Conservation (phyloP, 139 green algal genomes). For the Picocystis salinarum region DNA sequence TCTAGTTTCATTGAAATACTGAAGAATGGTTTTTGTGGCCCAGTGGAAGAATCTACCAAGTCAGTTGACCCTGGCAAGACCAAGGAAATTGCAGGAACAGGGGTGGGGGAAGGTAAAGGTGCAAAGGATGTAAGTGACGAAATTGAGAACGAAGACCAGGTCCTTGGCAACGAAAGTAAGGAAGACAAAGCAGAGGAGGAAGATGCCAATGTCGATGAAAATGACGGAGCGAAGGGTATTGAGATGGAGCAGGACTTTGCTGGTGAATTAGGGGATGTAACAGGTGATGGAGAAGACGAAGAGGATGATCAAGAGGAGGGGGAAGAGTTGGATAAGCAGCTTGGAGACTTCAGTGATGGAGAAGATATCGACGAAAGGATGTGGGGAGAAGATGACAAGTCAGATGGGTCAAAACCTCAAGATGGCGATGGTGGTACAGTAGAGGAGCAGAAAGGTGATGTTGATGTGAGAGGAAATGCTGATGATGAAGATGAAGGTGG, state of each 20-base stretch:
- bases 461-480: slow-evolving; percentile 7
- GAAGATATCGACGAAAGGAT: no score
- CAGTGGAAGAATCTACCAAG: no score
- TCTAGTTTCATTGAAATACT: no score
- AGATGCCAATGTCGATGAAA: neutral
- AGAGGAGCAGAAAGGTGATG: slow-evolving; percentile 5
- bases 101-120: slow-evolving; percentile 66
- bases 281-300: slow-evolving; percentile 5
- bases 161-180: slow-evolving; percentile 55
- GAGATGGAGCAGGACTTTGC: slow-evolving; percentile 3
- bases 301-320: slow-evolving; percentile 8
- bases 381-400: no score
- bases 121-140: slow-evolving; percentile 81
- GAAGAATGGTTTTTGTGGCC: slow-evolving; percentile 77
- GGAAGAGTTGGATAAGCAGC: no score
- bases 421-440: neutral
- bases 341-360: no score
- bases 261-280: neutral
- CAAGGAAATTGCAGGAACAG: slow-evolving; percentile 52
- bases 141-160: slow-evolving; percentile 87
- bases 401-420: no score
- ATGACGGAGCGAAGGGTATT: neutral
- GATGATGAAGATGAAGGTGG: slow-evolving; percentile 9
- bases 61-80: no score
- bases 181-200: slow-evolving; percentile 6